Evolutionary conservation across 2,329 filamentous ascomycete genomes (phyloP), one percentile per base, ranked within the genome.

Genomic region (Knufia fluminis): DNA sequence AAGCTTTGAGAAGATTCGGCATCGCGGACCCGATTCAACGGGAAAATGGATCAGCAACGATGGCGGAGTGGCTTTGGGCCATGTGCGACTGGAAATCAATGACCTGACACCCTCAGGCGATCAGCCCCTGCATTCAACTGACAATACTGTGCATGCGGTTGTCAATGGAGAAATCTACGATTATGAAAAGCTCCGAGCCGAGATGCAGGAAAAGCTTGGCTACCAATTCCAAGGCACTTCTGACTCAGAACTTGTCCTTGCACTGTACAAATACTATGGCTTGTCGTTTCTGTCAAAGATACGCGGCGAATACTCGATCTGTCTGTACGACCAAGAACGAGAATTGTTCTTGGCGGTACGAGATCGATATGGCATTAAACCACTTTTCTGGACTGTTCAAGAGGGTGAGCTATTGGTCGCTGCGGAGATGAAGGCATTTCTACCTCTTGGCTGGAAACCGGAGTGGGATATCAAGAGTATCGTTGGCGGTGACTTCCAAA

Each of bases 101-200:
- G 75, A 78, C 54, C 67, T 77, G 0, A 69, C 67, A 6, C 60
- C 68, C 0, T 60, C 61, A n/a, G 76, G 71, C 1, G 58, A 60
- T 3, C 76, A 78, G 54, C 76, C 75, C 1, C 60, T 74, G 40
- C 66, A 70, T 47, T 63, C 65, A 53, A 50, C 56, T 8, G 61
- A 68, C 14, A 59, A 61, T 17, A 53, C 54, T 1, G 64, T 80
- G 16, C 75, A 79, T 58, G 75, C 75, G 1, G 70, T 80, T n/a
- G 73, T 80, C 20, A 79, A 78, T 51, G 77, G 78, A 23, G 77
- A 80, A 59, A 66, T 80, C n/a, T 80, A 80, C 59, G 73, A 76
- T 56, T 66, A 72, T 50, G 72, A 77, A 43, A 56, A 61, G 9
- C 65, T 76, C 10, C 67, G 73, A 20, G 56, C 55, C 4, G 57